A percentile compares a stretch with the other conserved stretches of the same genome.
phyloP scores from a whole-genome alignment of 305 asterid species.

The Withania somnifera region DNA sequence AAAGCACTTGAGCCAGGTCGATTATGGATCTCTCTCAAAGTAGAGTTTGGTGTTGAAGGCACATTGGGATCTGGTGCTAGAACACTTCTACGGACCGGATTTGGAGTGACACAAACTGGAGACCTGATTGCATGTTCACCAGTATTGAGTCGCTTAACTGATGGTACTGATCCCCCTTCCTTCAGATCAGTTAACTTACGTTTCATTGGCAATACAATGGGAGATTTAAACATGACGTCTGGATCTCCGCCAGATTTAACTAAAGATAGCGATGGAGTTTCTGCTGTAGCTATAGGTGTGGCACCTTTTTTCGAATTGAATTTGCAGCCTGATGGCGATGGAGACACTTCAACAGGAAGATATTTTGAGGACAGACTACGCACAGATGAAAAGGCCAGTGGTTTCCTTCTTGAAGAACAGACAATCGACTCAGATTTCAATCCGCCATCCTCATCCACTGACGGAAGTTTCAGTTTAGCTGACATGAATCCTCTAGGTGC shows the following conservation, averaged over 20 bases:
- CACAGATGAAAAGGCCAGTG: conserved; percentile 26
- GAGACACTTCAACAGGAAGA: conserved; percentile 39
- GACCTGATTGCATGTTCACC: conserved; percentile 55
- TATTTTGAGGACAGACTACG: conserved; percentile 30
- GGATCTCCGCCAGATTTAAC: conserved; percentile 37
- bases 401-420: conserved; percentile 50
- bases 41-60: conserved; percentile 34
- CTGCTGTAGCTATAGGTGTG: conserved; percentile 28
- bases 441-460: conserved; percentile 35
- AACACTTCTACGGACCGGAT: conserved; percentile 34
- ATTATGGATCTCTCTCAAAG: conserved; percentile 37
- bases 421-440: conserved; percentile 39
- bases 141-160: conserved; percentile 63
- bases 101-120: conserved; percentile 48
- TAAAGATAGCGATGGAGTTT: conserved; percentile 39
- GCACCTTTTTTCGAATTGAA: conserved; percentile 30
- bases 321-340: conserved; percentile 33
- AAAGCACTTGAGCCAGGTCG: conserved; percentile 25
- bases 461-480: conserved; percentile 38
- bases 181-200: conserved; percentile 66
- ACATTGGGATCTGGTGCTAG: conserved; percentile 47
- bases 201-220: conserved; percentile 73
- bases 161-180: conserved; percentile 37
- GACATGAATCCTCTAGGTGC: conserved; percentile 58
- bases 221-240: conserved; percentile 54